These are phyloP conservation scores for Colletotrichum navitas DNA, from an alignment of 2,329 filamentous ascomycete species.

Conservation along the genomic window DNA sequence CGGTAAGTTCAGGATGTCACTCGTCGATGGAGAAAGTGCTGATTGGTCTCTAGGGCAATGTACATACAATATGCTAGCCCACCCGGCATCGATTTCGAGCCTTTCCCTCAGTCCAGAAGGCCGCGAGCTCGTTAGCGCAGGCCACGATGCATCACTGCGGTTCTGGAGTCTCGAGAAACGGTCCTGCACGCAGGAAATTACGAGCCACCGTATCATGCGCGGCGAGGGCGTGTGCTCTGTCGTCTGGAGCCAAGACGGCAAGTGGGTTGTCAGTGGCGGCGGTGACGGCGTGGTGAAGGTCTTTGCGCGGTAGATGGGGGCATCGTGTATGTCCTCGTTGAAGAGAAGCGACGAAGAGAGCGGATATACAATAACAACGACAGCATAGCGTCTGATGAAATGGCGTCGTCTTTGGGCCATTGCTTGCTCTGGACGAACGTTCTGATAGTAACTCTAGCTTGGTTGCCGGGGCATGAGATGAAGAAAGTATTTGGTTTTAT, in stretches of 20 bases:
- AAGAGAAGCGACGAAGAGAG: constrained; percentile 10
- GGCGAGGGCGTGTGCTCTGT: constrained; percentile 95
- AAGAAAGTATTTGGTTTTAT: constrained; percentile 1
- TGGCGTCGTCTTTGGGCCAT: constrained; percentile 30
- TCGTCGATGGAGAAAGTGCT: not conserved
- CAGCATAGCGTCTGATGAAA: constrained; percentile 38
- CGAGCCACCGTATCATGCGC: constrained; percentile 91
- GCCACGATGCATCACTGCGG: constrained; percentile 93
- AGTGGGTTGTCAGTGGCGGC: constrained; percentile 93
- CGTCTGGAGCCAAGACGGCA: constrained; percentile 94
- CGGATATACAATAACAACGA: constrained; percentile 28
- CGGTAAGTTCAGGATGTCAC: constrained; percentile 72
- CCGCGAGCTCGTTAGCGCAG: constrained; percentile 92
- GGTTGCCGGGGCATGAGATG: constrained; percentile 16
- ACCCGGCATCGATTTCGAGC: constrained; percentile 91
- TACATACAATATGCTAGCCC: constrained; percentile 98
- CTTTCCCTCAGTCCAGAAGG: constrained; percentile 94
- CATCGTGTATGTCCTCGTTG: not conserved
- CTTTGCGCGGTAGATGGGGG: constrained; percentile 67
- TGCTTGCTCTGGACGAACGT: constrained; percentile 16
- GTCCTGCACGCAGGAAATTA: constrained; percentile 94
- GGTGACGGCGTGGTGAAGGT: constrained; percentile 98
- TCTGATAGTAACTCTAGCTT: constrained; percentile 11
- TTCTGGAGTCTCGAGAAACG: constrained; percentile 99
- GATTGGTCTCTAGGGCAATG: constrained; percentile 80